Conservation (phyloP, 768 basidiomycete genomes). For the Hericium rajendrae region DNA sequence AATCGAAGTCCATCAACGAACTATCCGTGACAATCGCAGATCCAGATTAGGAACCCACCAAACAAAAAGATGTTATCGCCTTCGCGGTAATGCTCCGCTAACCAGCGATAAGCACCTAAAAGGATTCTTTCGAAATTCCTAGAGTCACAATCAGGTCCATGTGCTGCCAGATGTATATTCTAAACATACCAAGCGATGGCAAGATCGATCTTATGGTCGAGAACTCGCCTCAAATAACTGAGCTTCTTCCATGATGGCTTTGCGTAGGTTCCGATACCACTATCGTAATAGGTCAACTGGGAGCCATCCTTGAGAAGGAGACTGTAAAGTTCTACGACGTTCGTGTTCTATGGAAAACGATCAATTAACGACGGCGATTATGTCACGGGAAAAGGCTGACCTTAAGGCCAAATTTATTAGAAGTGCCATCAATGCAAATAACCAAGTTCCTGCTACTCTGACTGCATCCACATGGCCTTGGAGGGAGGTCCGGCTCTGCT, state of each 20-base stretch:
- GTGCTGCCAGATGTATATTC: no score
- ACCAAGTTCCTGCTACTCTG: neutral
- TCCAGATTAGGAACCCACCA: slow-evolving; percentile 16
- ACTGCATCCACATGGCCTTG: neutral
- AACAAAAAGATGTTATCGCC: slow-evolving; percentile 34
- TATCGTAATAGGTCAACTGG: slow-evolving; percentile 32
- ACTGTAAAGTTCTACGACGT: slow-evolving; percentile 31
- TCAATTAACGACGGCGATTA: neutral
- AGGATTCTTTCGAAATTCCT: slow-evolving; percentile 29
- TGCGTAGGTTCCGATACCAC: slow-evolving; percentile 30
- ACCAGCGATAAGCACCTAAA: slow-evolving; percentile 30
- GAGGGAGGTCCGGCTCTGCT: no score
- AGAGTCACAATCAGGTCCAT: neutral
- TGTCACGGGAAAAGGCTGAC: neutral
- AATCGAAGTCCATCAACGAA: neutral
- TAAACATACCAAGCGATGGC: slow-evolving; percentile 26
- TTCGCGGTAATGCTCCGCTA: slow-evolving; percentile 27
- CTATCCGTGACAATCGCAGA: neutral
- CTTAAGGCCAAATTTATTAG: neutral
- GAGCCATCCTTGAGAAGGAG: slow-evolving; percentile 21
- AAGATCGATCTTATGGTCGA: slow-evolving; percentile 24
- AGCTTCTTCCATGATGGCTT: slow-evolving; percentile 7
- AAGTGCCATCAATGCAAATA: slow-evolving; percentile 1
- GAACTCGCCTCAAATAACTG: slow-evolving; percentile 5
- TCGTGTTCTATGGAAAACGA: slow-evolving; percentile 27